These are phyloP conservation scores for Monosiga brevicollis DNA, from an alignment of 78 protist genomes.

Conservation along the genomic window DNA sequence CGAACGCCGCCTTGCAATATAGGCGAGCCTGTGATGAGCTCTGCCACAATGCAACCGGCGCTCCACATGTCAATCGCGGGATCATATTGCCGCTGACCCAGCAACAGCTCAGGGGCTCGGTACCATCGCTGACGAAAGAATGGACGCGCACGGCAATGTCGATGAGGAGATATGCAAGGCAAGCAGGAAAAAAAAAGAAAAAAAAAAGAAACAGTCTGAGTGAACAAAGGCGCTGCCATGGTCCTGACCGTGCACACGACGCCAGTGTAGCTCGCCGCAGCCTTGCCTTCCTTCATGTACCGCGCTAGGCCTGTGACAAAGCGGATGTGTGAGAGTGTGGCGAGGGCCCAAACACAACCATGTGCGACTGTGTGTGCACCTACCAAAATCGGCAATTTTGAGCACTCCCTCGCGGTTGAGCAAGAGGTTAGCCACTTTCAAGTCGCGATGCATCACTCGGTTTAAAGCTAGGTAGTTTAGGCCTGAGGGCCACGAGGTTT, in stretches of 20 bases:
- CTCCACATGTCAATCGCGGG: slow-evolving; percentile 79
- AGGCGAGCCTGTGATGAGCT: slow-evolving; percentile 78
- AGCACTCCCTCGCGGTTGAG: slow-evolving; percentile 11
- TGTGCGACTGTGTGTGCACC: not conserved
- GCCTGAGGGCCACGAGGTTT: no score
- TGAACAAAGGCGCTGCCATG: not conserved
- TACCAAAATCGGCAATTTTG: slow-evolving; percentile 22
- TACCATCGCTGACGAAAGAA: slow-evolving; percentile 88
- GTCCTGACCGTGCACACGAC: not conserved
- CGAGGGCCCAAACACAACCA: not conserved
- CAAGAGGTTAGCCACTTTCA: slow-evolving; percentile 11
- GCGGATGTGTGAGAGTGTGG: not conserved
- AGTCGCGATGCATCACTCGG: slow-evolving; percentile 7
- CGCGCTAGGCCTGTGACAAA: not conserved
- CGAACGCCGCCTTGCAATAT: slow-evolving; percentile 71
- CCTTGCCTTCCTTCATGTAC: not conserved
- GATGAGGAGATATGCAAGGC: not conserved
- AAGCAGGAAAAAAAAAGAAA: not conserved
- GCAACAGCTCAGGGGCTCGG: slow-evolving; percentile 89
- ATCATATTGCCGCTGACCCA: slow-evolving; percentile 53
- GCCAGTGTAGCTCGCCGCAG: not conserved
- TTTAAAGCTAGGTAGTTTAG: not conserved
- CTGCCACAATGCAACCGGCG: slow-evolving; percentile 68
- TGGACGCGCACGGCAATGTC: slow-evolving; percentile 2
- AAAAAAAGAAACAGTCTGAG: not conserved